These are phyloP conservation scores for Brettanomyces naardenensis DNA, from an alignment of 805 yeast genomes.

Conservation along the genomic window DNA sequence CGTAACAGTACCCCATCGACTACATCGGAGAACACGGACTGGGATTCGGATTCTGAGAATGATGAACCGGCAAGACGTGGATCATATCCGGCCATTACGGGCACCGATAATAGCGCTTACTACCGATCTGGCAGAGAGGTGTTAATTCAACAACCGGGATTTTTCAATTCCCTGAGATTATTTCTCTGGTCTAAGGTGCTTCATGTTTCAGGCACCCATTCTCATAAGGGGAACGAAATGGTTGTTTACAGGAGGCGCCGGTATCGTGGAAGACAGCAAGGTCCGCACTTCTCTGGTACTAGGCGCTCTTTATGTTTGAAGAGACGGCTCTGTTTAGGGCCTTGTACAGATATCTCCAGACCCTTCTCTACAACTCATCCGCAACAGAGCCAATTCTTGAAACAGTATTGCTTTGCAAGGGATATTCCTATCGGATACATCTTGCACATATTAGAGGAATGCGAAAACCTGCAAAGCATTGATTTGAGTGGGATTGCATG, in stretches of 20 bases:
- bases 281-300: not conserved
- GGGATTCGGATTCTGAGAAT: not conserved
- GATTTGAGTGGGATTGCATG: conserved; percentile 57
- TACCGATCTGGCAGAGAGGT: not conserved
- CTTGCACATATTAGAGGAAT: conserved; percentile 57
- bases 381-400: conserved; percentile 47
- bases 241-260: not conserved
- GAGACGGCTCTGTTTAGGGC: too few relatives aligned
- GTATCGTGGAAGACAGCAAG: not conserved
- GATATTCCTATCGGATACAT: conserved; percentile 78
- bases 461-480: conserved; percentile 50
- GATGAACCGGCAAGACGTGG: not conserved
- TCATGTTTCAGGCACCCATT: not conserved
- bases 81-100: not conserved
- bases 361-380: conserved; percentile 47
- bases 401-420: conserved; percentile 55
- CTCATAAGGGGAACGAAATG: not conserved
- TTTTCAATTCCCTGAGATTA: not conserved
- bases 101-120: not conserved
- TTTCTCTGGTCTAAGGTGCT: not conserved
- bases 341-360: conserved; percentile 3
- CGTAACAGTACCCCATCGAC: not conserved
- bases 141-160: conserved; percentile 1
- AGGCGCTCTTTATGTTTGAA: not conserved
- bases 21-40: not conserved